A percentile compares a stretch with the other conserved stretches of the same genome.
These are phyloP conservation scores for Cephalotrichum gorgonifer DNA, from an alignment of 2,329 filamentous ascomycete species.

Conservation along the genomic window DNA sequence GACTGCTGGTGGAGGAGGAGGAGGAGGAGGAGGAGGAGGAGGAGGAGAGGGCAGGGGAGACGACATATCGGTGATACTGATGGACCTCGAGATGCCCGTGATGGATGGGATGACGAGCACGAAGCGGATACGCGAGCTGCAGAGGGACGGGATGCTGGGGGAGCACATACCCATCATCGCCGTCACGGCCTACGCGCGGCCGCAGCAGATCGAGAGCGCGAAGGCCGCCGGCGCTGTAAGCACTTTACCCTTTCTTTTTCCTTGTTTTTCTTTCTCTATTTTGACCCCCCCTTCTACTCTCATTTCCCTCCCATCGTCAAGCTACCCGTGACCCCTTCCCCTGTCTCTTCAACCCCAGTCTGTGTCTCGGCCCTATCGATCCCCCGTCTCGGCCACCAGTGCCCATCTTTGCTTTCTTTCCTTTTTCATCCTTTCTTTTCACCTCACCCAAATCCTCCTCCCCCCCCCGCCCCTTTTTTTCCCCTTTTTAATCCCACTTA, in stretches of 20 bases:
- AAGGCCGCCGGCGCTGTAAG: conserved; percentile 63
- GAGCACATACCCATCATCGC: conserved; percentile 67
- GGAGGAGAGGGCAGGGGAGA: conserved; percentile 11
- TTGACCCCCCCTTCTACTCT: no score
- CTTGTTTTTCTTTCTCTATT: neutral
- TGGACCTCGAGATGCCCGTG: conserved; percentile 77
- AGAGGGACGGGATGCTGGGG: conserved; percentile 49
- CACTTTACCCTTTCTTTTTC: neutral
- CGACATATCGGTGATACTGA: conserved; percentile 58
- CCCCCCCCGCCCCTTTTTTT: neutral
- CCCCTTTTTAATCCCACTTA: neutral
- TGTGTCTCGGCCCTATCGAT: no score
- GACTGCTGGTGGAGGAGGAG: no score
- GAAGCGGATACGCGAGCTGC: conserved; percentile 56
- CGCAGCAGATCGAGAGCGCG: conserved; percentile 48
- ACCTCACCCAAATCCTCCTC: neutral
- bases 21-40: conserved; percentile 13
- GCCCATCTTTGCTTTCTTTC: no score
- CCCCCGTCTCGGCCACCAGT: no score
- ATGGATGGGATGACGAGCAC: conserved; percentile 75
- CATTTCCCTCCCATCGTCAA: no score
- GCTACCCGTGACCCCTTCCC: no score
- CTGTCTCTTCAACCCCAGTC: no score
- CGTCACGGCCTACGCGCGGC: conserved; percentile 72
- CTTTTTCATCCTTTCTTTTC: conserved; percentile 5